Conservation (phyloP, 495 filamentous ascomycete genomes). For the Oleoguttula mirabilis region DNA sequence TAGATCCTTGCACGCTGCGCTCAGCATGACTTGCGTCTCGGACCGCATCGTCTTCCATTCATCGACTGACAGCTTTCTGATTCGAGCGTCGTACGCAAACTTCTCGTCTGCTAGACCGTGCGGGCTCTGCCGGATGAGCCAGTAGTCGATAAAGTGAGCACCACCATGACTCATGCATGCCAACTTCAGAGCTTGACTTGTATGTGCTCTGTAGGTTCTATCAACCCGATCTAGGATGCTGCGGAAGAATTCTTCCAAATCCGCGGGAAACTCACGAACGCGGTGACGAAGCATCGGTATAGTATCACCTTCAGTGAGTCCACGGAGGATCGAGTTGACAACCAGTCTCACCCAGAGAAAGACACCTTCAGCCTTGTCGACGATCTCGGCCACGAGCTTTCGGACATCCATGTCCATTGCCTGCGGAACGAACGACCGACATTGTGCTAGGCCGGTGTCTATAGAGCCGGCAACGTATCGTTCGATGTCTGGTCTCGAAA, state of each 20-base stretch:
- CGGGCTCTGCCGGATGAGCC: too few relatives aligned
- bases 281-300: neutral
- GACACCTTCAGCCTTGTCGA: slow-evolving; percentile 7
- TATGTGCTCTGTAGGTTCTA: neutral
- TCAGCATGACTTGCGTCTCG: too few relatives aligned
- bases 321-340: neutral
- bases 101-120: too few relatives aligned
- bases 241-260: neutral
- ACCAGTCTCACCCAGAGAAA: slow-evolving; percentile 5
- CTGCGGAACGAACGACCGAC: neutral
- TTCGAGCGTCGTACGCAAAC: too few relatives aligned
- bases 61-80: too few relatives aligned
- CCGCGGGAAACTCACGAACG: neutral
- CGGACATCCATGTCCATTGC: neutral
- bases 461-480: neutral
- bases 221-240: neutral
- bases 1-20: too few relatives aligned
- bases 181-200: too few relatives aligned
- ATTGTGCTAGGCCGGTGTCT: neutral
- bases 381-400: neutral
- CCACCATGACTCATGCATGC: too few relatives aligned
- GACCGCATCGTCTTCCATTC: too few relatives aligned
- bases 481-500: slow-evolving; percentile 8
- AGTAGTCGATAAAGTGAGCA: too few relatives aligned
- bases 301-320: neutral